These are phyloP conservation scores for Monascus purpureus DNA, from an alignment of 495 filamentous ascomycete genomes.

Conservation along the genomic window DNA sequence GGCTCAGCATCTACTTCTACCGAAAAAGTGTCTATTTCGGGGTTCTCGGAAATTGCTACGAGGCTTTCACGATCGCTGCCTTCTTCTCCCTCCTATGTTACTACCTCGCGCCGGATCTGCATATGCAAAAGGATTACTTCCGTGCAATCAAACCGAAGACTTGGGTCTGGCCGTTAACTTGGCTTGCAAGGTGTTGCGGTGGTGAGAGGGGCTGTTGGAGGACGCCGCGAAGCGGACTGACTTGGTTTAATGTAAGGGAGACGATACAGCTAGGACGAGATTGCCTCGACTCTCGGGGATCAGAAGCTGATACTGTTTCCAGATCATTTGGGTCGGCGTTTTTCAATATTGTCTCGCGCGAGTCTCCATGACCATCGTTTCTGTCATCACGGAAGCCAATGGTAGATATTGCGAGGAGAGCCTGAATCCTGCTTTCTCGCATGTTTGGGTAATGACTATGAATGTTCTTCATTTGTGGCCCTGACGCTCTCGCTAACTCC, in stretches of 20 bases:
- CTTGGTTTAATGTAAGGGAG: slow-evolving; percentile 68
- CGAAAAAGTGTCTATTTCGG: slow-evolving; percentile 58
- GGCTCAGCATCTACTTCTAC: slow-evolving; percentile 51
- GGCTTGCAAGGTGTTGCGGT: slow-evolving; percentile 47
- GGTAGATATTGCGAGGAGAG: slow-evolving; percentile 54
- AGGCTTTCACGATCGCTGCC: slow-evolving; percentile 65
- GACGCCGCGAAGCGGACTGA: slow-evolving; percentile 58
- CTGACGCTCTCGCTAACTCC: slow-evolving; percentile 35
- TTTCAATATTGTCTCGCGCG: slow-evolving; percentile 69
- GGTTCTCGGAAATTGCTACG: slow-evolving; percentile 57
- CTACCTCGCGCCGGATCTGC: slow-evolving; percentile 55
- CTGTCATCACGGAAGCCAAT: slow-evolving; percentile 40
- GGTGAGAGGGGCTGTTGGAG: slow-evolving; percentile 43
- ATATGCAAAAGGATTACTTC: slow-evolving; percentile 64
- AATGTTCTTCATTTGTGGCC: slow-evolving; percentile 29
- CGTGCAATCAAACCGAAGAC: slow-evolving; percentile 40
- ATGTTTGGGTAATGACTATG: slow-evolving; percentile 46
- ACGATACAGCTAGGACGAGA: neutral
- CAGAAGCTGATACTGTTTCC: slow-evolving; percentile 14
- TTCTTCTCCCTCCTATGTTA: slow-evolving; percentile 55
- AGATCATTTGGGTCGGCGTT: slow-evolving; percentile 57
- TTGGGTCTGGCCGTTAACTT: slow-evolving; percentile 53
- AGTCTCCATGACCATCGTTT: slow-evolving; percentile 44
- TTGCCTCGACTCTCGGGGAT: neutral
- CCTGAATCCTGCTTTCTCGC: slow-evolving; percentile 48